Percentiles rank a stretch among this genome's conserved stretches.
These are phyloP conservation scores for Domatiomyces catenatus DNA, from an alignment of 2,329 filamentous ascomycete species.

Conservation along the genomic window DNA sequence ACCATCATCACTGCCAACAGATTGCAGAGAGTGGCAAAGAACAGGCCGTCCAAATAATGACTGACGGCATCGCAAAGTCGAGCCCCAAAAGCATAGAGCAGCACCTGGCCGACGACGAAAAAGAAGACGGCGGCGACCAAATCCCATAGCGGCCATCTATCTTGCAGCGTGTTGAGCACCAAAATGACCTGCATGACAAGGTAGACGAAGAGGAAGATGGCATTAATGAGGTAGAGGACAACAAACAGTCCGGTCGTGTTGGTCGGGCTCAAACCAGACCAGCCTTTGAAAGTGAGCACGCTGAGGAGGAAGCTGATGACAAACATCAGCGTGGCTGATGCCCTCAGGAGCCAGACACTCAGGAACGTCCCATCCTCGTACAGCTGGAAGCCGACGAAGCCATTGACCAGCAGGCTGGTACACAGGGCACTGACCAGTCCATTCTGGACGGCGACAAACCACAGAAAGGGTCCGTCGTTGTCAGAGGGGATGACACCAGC, in stretches of 20 bases:
- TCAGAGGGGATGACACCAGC: conserved; percentile 73
- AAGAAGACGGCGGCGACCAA: conserved; percentile 83
- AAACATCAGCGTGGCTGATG: conserved; percentile 68
- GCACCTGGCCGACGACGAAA: conserved; percentile 79
- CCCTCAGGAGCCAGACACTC: conserved; percentile 80
- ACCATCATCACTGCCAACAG: conserved; percentile 97
- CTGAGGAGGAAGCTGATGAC: conserved; percentile 73
- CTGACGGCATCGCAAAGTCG: conserved; percentile 69
- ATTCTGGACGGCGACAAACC: conserved; percentile 78
- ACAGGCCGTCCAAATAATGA: conserved; percentile 88
- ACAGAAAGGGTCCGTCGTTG: conserved; percentile 64
- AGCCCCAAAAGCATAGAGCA: conserved; percentile 78
- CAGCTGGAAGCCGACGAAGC: conserved; percentile 94
- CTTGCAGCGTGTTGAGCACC: conserved; percentile 76
- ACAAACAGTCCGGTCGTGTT: conserved; percentile 84
- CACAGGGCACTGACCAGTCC: conserved; percentile 74
- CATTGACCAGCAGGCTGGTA: conserved; percentile 85
- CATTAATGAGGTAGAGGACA: conserved; percentile 82
- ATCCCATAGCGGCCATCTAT: conserved; percentile 88
- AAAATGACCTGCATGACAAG: conserved; percentile 75
- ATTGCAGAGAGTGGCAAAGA: conserved; percentile 90
- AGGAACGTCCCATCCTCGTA: conserved; percentile 93
- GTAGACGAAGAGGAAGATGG: conserved; percentile 72
- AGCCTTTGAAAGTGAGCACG: conserved; percentile 81
- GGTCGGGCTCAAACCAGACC: conserved; percentile 69